These are phyloP conservation scores for Solanum chiquidenum DNA, from an alignment of 257 asterid genomes.

Conservation along the genomic window DNA sequence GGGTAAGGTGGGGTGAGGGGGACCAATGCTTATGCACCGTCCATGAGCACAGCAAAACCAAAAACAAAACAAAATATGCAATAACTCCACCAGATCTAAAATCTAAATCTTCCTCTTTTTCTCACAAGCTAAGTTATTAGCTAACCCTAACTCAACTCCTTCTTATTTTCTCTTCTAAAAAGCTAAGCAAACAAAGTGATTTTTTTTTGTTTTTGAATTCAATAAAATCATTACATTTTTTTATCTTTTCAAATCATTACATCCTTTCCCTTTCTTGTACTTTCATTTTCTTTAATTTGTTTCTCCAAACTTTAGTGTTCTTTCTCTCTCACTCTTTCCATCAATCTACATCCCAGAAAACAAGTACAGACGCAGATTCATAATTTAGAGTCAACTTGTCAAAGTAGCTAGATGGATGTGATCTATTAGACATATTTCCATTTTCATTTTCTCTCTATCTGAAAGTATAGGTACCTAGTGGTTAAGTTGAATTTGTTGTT, in stretches of 20 bases:
- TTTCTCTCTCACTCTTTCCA: background rate
- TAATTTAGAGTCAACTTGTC: background rate
- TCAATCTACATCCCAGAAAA: background rate
- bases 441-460: background rate
- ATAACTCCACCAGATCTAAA: background rate
- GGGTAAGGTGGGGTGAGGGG: background rate
- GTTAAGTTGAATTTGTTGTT: background rate
- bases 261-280: constrained; percentile 14
- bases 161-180: background rate
- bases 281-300: background rate
- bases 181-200: background rate
- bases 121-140: background rate
- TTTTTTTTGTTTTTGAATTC: background rate
- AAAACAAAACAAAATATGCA: background rate
- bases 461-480: background rate
- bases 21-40: background rate
- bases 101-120: background rate
- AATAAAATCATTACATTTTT: background rate
- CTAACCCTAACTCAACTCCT: background rate
- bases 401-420: background rate
- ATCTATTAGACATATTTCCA: background rate
- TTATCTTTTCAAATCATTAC: constrained; percentile 19
- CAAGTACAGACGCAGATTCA: background rate
- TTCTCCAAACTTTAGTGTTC: background rate
- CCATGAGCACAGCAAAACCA: background rate